Evolutionary conservation across 345 rosid species (phyloP).

Genomic region (Eucalyptus leucophloia): DNA sequence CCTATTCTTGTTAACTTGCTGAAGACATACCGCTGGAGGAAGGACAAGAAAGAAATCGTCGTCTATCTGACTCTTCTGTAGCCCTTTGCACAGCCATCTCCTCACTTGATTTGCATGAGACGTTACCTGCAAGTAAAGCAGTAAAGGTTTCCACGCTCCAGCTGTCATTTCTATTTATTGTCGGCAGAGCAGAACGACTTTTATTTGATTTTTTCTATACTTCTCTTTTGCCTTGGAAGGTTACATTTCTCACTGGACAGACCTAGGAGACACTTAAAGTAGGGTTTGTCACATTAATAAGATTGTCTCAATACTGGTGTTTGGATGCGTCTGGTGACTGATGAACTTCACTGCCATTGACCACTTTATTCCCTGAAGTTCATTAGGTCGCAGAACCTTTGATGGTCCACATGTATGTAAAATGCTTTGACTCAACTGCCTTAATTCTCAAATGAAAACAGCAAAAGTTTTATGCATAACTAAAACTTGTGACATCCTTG

Average conservation of each 20-base stretch:
- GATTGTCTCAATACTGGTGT: background rate
- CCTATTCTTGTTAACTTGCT: background rate
- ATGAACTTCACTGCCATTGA: background rate
- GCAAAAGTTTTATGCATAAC: background rate
- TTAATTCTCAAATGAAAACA: background rate
- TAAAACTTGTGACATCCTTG: background rate
- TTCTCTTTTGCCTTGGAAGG: background rate
- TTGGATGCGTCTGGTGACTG: background rate
- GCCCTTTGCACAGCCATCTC: background rate
- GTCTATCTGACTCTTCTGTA: background rate
- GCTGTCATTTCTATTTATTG: background rate
- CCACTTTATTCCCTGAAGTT: background rate
- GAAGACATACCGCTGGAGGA: background rate
- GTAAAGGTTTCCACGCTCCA: background rate
- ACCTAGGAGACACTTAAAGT: background rate
- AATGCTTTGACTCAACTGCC: background rate
- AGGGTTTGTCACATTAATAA: background rate
- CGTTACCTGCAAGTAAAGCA: background rate
- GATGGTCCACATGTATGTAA: background rate
- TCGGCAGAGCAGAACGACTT: background rate
- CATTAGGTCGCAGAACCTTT: background rate
- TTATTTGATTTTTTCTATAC: background rate
- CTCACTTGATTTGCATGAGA: background rate
- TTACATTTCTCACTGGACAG: background rate
- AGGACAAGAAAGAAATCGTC: background rate